Evolutionary conservation across 2,329 filamentous ascomycete genomes (phyloP).

Genomic region (Cercospora citrullina): DNA sequence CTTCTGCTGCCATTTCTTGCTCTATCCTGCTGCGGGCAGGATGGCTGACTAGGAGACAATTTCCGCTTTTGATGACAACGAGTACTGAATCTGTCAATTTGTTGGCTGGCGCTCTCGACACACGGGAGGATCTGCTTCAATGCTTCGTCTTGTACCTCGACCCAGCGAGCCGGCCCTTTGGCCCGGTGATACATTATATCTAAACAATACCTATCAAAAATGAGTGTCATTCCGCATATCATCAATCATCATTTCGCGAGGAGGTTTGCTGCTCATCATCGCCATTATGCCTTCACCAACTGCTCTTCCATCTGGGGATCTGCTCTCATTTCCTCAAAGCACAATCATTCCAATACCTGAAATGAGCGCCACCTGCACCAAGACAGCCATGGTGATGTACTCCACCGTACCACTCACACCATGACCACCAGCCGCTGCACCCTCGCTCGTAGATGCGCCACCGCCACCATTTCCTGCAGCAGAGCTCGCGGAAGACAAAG

Average conservation of each 20-base stretch:
- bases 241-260: neutral
- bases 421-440: conserved; percentile 21
- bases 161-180: too few species aligned
- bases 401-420: conserved; percentile 23
- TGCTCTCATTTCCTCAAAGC: neutral
- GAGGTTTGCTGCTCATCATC: neutral
- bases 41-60: too few species aligned
- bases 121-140: too few species aligned
- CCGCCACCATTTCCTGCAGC: conserved; percentile 34
- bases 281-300: neutral
- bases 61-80: too few species aligned
- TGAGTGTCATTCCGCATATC: neutral
- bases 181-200: neutral
- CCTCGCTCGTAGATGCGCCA: conserved; percentile 18
- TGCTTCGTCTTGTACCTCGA: too few species aligned
- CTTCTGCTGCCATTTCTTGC: neutral
- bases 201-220: neutral
- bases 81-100: too few species aligned
- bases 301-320: neutral
- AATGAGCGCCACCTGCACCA: conserved; percentile 29
- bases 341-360: conserved; percentile 35
- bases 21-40: too few species aligned
- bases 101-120: too few species aligned
- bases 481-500: conserved; percentile 63
- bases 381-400: conserved; percentile 27